Evolutionary conservation across 2,329 filamentous ascomycete genomes (phyloP).

Genomic region (Chaetomium strumarium): DNA sequence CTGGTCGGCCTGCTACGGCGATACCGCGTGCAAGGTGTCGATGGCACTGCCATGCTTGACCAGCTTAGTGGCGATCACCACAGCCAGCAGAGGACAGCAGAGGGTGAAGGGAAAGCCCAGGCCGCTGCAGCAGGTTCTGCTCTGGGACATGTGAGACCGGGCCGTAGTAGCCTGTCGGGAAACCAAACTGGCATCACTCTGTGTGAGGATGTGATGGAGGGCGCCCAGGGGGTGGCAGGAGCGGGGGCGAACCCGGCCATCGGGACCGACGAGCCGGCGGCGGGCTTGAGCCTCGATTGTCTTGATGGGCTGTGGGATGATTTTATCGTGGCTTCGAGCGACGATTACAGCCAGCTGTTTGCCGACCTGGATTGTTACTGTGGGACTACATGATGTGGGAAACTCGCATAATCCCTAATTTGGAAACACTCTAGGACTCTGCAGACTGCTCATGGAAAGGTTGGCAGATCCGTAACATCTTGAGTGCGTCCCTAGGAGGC

Average conservation of each 20-base stretch:
- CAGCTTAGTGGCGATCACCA: neutral
- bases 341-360: constrained; percentile 6
- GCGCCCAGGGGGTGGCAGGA: neutral
- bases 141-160: no score
- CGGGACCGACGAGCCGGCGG: neutral
- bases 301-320: constrained; percentile 5
- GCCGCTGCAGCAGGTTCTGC: neutral
- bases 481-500: no score
- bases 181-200: no score
- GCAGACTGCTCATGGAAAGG: no score
- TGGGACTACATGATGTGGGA: neutral
- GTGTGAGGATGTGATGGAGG: neutral
- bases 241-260: neutral
- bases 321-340: neutral
- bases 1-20: neutral
- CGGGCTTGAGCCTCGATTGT: neutral
- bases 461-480: no score
- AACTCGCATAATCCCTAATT: no score
- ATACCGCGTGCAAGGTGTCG: neutral
- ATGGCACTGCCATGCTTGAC: neutral
- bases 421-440: no score
- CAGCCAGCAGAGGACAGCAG: neutral
- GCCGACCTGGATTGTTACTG: constrained; percentile 7
- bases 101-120: neutral
- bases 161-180: no score